phyloP scores from a whole-genome alignment of 2,329 filamentous ascomycete species.

The Penicillium sp. region DNA sequence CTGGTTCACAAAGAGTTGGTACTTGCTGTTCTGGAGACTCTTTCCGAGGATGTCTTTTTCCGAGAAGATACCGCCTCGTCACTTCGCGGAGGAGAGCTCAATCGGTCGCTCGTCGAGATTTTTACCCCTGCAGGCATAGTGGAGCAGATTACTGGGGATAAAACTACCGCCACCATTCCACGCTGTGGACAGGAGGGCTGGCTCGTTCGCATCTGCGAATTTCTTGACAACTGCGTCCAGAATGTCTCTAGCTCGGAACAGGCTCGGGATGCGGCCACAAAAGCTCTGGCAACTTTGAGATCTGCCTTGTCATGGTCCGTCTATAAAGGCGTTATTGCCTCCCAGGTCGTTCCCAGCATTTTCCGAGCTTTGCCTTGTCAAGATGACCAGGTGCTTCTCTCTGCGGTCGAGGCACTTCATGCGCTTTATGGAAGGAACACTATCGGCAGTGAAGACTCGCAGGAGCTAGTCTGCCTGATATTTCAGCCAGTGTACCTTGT shows the following conservation, averaged over 20 bases:
- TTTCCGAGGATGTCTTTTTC: conserved; percentile 92
- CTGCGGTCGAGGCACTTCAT: conserved; percentile 78
- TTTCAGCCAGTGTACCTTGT: conserved; percentile 69
- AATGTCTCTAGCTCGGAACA: conserved; percentile 65
- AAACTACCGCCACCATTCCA: conserved; percentile 66
- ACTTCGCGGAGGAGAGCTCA: conserved; percentile 77
- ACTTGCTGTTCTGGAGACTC: conserved; percentile 79
- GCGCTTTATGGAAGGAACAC: conserved; percentile 72
- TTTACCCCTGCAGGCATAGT: conserved; percentile 79
- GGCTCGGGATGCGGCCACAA: conserved; percentile 68
- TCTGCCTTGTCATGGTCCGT: conserved; percentile 85
- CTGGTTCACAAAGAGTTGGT: conserved; percentile 78
- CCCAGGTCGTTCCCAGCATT: conserved; percentile 67
- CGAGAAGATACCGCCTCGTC: conserved; percentile 84
- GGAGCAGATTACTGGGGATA: conserved; percentile 69
- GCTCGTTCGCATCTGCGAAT: conserved; percentile 71
- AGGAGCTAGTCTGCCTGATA: conserved; percentile 73
- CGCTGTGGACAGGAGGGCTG: conserved; percentile 81
- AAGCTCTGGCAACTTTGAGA: conserved; percentile 72
- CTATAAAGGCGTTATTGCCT: conserved; percentile 71
- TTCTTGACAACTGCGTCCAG: conserved; percentile 70
- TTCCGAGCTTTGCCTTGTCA: conserved; percentile 68
- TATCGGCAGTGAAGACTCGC: conserved; percentile 74
- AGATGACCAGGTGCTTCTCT: conserved; percentile 71
- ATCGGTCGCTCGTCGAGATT: conserved; percentile 87